Evolutionary conservation across 108 stramenopile genomes (phyloP).

Genomic region (Cyclotella sp.): DNA sequence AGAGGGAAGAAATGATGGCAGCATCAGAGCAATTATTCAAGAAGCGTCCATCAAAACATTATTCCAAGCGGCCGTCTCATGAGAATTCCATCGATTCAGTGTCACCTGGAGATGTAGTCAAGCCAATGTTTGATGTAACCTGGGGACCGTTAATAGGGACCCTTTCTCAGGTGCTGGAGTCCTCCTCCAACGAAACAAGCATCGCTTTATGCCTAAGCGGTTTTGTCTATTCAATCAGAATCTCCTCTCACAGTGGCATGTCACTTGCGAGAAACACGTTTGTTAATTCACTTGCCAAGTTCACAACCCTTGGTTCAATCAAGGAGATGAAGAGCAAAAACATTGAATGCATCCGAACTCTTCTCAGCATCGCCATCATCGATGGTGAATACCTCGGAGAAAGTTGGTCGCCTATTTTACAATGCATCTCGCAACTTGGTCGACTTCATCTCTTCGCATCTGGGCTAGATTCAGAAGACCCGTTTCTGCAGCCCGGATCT

Average conservation of each 20-base stretch:
- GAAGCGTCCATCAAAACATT: constrained; percentile 46
- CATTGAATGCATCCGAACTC: constrained; percentile 91
- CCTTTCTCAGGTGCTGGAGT: constrained; percentile 91
- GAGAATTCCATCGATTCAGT: constrained; percentile 54
- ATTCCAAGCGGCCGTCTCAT: constrained; percentile 12
- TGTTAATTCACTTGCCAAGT: constrained; percentile 94
- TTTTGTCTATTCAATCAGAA: constrained; percentile 85
- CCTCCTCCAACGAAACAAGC: constrained; percentile 77
- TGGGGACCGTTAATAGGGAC: constrained; percentile 97
- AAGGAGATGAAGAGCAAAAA: constrained; percentile 96
- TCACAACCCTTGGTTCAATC: constrained; percentile 90
- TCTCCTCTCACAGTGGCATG: constrained; percentile 81
- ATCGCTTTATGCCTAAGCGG: constrained; percentile 86
- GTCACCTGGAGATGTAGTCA: constrained; percentile 79
- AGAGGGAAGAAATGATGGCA: constrained; percentile 94
- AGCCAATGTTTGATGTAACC: constrained; percentile 97
- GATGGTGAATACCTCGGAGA: constrained; percentile 96
- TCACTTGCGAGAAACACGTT: constrained; percentile 93
- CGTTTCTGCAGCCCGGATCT: constrained; percentile 68
- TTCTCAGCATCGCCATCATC: constrained; percentile 90
- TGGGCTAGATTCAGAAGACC: constrained; percentile 89
- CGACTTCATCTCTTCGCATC: constrained; percentile 82
- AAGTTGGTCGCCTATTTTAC: constrained; percentile 95
- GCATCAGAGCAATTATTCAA: constrained; percentile 80
- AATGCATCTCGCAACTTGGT: constrained; percentile 95